Percentiles rank a stretch among this genome's conserved stretches.
Conservation (phyloP, 1,284 basidiomycete species). For the Athelia psychrophila region DNA sequence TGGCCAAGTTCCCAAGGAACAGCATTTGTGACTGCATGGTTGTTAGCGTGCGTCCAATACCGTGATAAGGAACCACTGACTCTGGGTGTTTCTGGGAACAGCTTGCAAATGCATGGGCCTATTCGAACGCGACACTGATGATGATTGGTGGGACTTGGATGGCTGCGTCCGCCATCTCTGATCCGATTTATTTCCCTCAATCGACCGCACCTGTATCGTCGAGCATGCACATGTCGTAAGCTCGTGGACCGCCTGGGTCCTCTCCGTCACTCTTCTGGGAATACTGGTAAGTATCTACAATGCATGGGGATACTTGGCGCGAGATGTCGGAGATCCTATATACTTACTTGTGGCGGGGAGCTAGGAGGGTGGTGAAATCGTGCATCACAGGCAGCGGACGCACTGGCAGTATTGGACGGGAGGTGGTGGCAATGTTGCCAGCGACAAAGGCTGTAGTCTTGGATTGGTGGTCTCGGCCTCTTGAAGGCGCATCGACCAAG, state of each 20-base stretch:
- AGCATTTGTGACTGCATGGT: slow-evolving; percentile 60
- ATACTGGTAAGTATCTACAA: slow-evolving; percentile 55
- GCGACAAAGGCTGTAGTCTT: slow-evolving; percentile 16
- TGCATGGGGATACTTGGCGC: slow-evolving; percentile 34
- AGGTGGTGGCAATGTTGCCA: slow-evolving; percentile 6
- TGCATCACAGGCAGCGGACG: slow-evolving; percentile 7
- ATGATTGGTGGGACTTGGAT: slow-evolving; percentile 18
- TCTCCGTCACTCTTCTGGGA: slow-evolving; percentile 44
- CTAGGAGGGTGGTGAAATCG: slow-evolving; percentile 20
- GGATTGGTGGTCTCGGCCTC: slow-evolving; percentile 39
- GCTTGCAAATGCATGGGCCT: slow-evolving; percentile 25
- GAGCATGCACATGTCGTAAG: slow-evolving; percentile 57
- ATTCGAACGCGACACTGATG: slow-evolving; percentile 20
- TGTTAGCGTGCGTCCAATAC: slow-evolving; percentile 7
- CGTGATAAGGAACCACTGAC: slow-evolving; percentile 42
- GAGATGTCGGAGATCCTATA: slow-evolving; percentile 17
- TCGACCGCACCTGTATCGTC: slow-evolving; percentile 65
- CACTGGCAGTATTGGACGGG: not conserved
- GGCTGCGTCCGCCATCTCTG: slow-evolving; percentile 61
- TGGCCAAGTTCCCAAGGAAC: slow-evolving; percentile 71
- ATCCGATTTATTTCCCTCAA: slow-evolving; percentile 71
- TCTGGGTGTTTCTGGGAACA: slow-evolving; percentile 75
- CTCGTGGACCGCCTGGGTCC: too few species aligned
- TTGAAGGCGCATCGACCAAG: slow-evolving; percentile 26
- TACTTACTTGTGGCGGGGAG: slow-evolving; percentile 5